Evolutionary conservation across 306 rosid genomes (phyloP).

Genomic region (Cucurbita argyrosperma): DNA sequence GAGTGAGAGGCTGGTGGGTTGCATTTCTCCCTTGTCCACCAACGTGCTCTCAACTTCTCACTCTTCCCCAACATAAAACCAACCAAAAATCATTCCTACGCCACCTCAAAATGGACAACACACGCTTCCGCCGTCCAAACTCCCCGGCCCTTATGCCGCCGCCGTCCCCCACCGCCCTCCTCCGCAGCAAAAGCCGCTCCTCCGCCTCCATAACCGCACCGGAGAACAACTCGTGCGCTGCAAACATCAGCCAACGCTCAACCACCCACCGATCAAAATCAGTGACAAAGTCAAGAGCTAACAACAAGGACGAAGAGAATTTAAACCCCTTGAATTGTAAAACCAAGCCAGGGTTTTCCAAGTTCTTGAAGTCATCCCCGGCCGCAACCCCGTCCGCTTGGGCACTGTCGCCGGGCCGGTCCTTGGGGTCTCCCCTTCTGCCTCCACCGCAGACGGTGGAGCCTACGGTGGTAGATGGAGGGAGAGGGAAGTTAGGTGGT

Average conservation of each 20-base stretch:
- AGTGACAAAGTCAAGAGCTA: neutral
- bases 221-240: slow-evolving; percentile 1
- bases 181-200: slow-evolving; percentile 7
- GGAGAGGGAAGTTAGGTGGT: neutral
- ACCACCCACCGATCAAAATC: neutral
- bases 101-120: neutral
- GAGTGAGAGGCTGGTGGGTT: neutral
- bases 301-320: slow-evolving; percentile 5
- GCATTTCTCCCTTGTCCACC: neutral
- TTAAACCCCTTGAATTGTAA: neutral
- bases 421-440: slow-evolving; percentile 13
- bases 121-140: neutral
- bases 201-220: neutral
- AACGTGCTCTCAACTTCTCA: neutral
- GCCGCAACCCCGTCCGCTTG: slow-evolving; percentile 41
- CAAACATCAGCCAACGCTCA: neutral
- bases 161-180: neutral
- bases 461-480: neutral
- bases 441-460: neutral
- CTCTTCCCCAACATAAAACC: neutral
- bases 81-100: neutral
- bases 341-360: neutral
- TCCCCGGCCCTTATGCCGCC: neutral
- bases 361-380: neutral
- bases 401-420: slow-evolving; percentile 67